Conservation (phyloP, 331 rosid genomes). For the Quercus tomentella region DNA sequence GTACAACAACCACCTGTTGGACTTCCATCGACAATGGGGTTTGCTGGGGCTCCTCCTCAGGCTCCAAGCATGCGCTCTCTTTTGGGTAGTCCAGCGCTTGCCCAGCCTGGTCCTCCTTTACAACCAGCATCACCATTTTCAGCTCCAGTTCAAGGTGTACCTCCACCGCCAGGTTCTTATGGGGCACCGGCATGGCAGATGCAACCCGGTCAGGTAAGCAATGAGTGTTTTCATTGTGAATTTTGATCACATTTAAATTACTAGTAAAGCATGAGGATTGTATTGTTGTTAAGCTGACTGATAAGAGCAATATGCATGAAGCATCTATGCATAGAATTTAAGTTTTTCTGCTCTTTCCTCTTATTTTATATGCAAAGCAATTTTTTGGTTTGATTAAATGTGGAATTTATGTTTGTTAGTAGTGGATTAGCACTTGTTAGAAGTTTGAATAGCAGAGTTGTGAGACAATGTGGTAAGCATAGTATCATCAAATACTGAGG, state of each 20-base stretch:
- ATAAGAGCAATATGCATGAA: neutral
- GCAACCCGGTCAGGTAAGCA: neutral
- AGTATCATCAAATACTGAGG: neutral
- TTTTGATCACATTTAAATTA: neutral
- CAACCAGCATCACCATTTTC: neutral
- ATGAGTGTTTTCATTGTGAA: neutral
- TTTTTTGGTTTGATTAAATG: neutral
- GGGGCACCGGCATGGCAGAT: neutral
- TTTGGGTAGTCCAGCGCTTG: conserved; percentile 15
- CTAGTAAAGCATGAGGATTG: neutral
- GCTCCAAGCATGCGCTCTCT: conserved; percentile 29
- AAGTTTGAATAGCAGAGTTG: neutral
- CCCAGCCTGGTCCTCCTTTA: neutral
- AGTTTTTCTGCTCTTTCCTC: neutral
- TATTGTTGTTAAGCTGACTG: conserved; percentile 2
- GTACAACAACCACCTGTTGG: conserved; percentile 46
- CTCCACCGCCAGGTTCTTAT: neutral
- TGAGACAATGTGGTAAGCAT: neutral
- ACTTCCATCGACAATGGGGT: conserved; percentile 34
- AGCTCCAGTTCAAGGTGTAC: neutral
- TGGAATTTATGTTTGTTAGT: neutral
- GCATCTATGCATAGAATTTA: neutral
- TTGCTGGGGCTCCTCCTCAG: conserved; percentile 21
- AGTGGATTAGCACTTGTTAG: neutral
- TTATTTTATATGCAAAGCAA: neutral